Percentiles rank a stretch among this genome's conserved stretches.
phyloP scores from a whole-genome alignment of 768 basidiomycete genomes.

The Tricholoma furcatifolium region DNA sequence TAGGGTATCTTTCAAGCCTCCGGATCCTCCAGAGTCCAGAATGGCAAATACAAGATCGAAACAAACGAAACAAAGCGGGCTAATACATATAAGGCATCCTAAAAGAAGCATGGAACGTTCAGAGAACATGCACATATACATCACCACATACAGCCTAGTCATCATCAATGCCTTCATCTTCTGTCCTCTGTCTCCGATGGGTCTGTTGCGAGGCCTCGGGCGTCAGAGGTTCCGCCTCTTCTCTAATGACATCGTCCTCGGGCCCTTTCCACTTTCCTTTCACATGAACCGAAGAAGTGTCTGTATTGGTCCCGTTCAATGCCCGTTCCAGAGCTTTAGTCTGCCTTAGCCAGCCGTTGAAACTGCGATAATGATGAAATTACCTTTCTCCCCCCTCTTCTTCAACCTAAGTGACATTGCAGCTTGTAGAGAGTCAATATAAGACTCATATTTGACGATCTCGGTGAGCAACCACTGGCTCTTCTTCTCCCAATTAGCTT shows the following conservation, averaged over 20 bases:
- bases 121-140: conserved; percentile 4
- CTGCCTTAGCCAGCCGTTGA: not conserved
- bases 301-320: conserved; percentile 30
- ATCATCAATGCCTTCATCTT: conserved; percentile 18
- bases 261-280: conserved; percentile 33
- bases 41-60: conserved; percentile 11
- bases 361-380: not conserved
- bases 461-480: conserved; percentile 88
- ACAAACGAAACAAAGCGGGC: conserved; percentile 1
- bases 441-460: conserved; percentile 94
- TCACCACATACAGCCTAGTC: conserved; percentile 17
- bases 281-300: conserved; percentile 18
- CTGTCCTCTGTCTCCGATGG: conserved; percentile 28
- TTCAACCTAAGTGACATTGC: conserved; percentile 86
- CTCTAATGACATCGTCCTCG: conserved; percentile 31
- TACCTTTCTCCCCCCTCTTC: conserved; percentile 85
- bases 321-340: conserved; percentile 32
- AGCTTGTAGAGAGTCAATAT: conserved; percentile 83
- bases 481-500: conserved; percentile 91
- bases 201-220: conserved; percentile 27
- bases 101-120: not conserved
- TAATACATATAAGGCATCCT: conserved; percentile 11
- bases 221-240: conserved; percentile 31
- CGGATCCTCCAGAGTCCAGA: conserved; percentile 11
- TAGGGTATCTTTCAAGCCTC: conserved; percentile 12